These are phyloP conservation scores for Pythium brachiatum DNA, from an alignment of 352 stramenopile genomes.

Conservation along the genomic window DNA sequence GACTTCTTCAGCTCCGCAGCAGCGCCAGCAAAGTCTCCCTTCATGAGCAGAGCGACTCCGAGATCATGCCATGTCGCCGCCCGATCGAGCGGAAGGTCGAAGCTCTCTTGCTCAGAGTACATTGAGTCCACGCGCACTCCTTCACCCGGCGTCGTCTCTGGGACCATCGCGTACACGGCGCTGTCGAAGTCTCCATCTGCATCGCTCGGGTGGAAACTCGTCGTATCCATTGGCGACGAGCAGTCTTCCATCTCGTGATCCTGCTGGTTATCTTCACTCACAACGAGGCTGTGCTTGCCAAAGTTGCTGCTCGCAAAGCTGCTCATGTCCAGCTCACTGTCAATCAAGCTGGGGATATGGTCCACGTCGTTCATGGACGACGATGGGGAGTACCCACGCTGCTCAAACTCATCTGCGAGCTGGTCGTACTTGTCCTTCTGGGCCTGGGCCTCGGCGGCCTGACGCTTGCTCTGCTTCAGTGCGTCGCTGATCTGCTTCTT, in stretches of 20 bases:
- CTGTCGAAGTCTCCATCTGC: not conserved
- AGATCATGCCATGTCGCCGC: conserved; percentile 51
- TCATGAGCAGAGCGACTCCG: conserved; percentile 42
- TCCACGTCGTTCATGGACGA: conserved; percentile 5
- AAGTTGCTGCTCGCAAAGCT: conserved; percentile 5
- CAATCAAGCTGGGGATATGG: not conserved
- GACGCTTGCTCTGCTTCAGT: conserved; percentile 17
- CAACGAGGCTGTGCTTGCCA: not conserved
- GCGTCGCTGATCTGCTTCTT: conserved; percentile 25
- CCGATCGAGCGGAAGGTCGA: conserved; percentile 41
- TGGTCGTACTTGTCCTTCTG: conserved; percentile 16
- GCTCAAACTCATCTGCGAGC: conserved; percentile 20
- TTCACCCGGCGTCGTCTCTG: conserved; percentile 19
- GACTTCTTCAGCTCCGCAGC: conserved; percentile 41
- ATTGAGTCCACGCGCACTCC: conserved; percentile 13
- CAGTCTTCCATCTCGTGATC: conserved; percentile 8
- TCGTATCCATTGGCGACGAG: conserved; percentile 4
- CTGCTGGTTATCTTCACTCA: conserved; percentile 19
- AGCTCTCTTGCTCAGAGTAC: conserved; percentile 25
- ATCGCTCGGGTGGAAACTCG: not conserved
- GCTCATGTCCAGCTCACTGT: conserved; percentile 2
- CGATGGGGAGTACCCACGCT: conserved; percentile 18
- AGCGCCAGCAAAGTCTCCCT: conserved; percentile 41
- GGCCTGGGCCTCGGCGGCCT: conserved; percentile 1
- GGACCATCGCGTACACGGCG: conserved; percentile 17